Evolutionary conservation across 441 rosid genomes (phyloP), one percentile per base, ranked within the genome.

Genomic region (Arabidopsis hybrid): DNA sequence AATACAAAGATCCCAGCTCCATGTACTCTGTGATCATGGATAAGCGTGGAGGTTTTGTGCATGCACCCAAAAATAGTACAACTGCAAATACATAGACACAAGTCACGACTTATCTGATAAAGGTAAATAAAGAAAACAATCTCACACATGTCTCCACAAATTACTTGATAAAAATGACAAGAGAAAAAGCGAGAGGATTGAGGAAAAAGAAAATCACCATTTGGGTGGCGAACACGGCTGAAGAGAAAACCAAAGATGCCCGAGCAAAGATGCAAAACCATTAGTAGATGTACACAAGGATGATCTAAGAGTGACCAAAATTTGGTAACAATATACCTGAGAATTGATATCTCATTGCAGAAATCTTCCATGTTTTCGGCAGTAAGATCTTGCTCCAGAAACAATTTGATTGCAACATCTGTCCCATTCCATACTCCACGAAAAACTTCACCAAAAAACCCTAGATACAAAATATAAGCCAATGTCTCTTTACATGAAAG

Each of bases 351-450:
- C 85, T 93, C 98, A 49, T 96, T 96, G 88, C 98, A 92, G 78
- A 96, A 96, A 80, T 96, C 97, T 84, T 93, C 97, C 98, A 96
- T 92, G 81, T 93, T 96, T 83, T 96, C 97, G n/a, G 89, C 88
- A 61, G 98, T 96, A 58, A 96, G 89, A 85, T 96, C 97, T 81
- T 96, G 99, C 90, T 93, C 97, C 73, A 96, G 82, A 73, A 96
- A 92, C 81, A 93, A 88, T 87, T 96, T 96, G 77, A 92, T 89
- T 34, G 99, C 99, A 82, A 96, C 99, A 72, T 96, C 97, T 52
- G 97, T 96, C 78, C 99, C 99, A 74, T 96, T 93, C 99, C 99
- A 96, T 36, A 87, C 60, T 16, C 98, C 98, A 65, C 97, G 97
- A 36, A 96, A 96, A 74, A 96, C 98, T 88, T 96, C 98, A 69